Conservation (phyloP, 306 rosid genomes). For the Rosa lucieae region DNA sequence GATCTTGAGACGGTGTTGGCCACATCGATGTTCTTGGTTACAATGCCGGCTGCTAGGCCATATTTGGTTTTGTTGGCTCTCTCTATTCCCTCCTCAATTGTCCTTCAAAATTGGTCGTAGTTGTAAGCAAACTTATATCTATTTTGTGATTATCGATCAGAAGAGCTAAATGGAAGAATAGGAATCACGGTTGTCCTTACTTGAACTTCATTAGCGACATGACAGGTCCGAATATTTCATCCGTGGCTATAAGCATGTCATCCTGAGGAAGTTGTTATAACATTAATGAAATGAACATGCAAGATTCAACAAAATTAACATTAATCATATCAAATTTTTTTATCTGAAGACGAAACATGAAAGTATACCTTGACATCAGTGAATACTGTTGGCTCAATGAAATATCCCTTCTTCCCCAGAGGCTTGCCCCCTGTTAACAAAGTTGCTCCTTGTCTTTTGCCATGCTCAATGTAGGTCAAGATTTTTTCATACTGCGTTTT, state of each 20-base stretch:
- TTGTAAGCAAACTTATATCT: not conserved
- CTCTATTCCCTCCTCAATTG: conserved; percentile 69
- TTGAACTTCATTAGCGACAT: conserved; percentile 68
- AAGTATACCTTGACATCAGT: conserved; percentile 59
- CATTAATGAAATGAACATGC: not conserved
- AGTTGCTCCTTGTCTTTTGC: conserved; percentile 89
- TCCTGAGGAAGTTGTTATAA: conserved; percentile 40
- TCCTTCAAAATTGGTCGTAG: conserved; percentile 34
- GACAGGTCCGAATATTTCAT: conserved; percentile 92
- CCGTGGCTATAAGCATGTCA: conserved; percentile 60
- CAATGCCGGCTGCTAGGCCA: conserved; percentile 83
- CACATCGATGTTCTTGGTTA: conserved; percentile 62
- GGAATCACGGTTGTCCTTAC: conserved; percentile 39
- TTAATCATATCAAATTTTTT: not conserved
- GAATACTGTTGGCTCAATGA: conserved; percentile 83
- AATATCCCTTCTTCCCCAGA: conserved; percentile 68
- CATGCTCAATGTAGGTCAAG: conserved; percentile 66
- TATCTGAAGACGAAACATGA: not conserved
- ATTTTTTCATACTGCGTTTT: conserved; percentile 71
- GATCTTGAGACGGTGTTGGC: conserved; percentile 88
- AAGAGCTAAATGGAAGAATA: not conserved
- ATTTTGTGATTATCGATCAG: not conserved
- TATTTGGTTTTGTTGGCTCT: conserved; percentile 68
- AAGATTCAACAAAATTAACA: not conserved
- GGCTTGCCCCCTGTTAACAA: conserved; percentile 74